These are phyloP conservation scores for Parachlorella kessleri DNA, from an alignment of 139 green algal genomes.

Conservation along the genomic window DNA sequence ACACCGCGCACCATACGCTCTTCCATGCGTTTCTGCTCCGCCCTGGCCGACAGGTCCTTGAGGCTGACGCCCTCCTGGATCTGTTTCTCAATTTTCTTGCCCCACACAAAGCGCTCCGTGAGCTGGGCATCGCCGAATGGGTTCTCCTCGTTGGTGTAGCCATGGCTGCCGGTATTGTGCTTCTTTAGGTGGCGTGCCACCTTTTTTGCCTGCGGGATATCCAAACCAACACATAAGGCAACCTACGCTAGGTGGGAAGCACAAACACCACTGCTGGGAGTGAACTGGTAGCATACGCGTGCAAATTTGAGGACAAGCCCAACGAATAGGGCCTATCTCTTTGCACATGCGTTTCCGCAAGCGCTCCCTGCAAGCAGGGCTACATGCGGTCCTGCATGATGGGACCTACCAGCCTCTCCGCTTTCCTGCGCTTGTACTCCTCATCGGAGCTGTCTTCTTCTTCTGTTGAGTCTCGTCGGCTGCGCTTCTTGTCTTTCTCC, in stretches of 20 bases:
- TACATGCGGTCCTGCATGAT: background rate
- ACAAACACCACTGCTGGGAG: background rate
- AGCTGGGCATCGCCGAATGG: conserved; percentile 77
- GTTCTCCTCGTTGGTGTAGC: conserved; percentile 79
- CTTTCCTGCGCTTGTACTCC: conserved; percentile 32
- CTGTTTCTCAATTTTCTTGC: conserved; percentile 94
- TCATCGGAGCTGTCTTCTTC: conserved; percentile 20
- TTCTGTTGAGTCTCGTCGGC: conserved; percentile 9
- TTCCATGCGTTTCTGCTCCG: conserved; percentile 55
- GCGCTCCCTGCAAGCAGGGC: too few relatives aligned
- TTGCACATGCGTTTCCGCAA: background rate
- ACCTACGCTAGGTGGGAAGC: background rate
- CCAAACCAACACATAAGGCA: background rate
- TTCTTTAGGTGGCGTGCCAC: conserved; percentile 65
- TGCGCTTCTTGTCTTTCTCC: conserved; percentile 43
- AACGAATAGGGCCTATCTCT: background rate
- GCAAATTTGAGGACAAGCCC: background rate
- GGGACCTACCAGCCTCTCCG: conserved; percentile 38
- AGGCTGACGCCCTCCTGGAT: conserved; percentile 59
- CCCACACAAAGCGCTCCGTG: conserved; percentile 86
- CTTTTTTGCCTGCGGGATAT: conserved; percentile 54
- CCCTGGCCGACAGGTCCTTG: conserved; percentile 63
- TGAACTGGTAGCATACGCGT: background rate
- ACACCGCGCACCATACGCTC: conserved; percentile 60
- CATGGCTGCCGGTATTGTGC: conserved; percentile 42